Conservation (phyloP, 345 rosid genomes). For the Arabis alpina region DNA sequence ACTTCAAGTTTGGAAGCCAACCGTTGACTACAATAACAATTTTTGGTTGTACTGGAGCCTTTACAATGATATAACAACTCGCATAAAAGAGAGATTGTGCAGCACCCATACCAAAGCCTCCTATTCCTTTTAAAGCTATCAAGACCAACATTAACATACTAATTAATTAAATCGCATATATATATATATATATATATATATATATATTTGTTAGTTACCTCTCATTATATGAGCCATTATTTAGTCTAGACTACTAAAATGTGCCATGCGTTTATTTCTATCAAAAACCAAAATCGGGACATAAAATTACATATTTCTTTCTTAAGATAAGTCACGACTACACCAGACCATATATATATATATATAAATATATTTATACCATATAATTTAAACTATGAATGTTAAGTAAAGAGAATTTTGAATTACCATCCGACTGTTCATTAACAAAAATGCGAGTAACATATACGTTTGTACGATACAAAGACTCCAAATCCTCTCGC, state of each 20-base stretch:
- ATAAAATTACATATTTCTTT: neutral
- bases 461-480: slow-evolving; percentile 71
- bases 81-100: slow-evolving; percentile 75
- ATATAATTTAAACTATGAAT: neutral
- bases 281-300: neutral
- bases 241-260: no score
- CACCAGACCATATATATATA: no score
- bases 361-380: neutral
- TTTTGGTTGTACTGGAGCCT: slow-evolving; percentile 55
- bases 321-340: no score
- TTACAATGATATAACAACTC: slow-evolving; percentile 53
- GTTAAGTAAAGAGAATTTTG: neutral
- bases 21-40: slow-evolving; percentile 54
- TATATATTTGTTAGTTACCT: no score
- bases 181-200: no score
- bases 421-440: slow-evolving; percentile 65
- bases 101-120: slow-evolving; percentile 85
- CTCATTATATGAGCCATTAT: no score
- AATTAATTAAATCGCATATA: no score
- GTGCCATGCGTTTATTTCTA: no score
- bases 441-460: slow-evolving; percentile 60
- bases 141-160: slow-evolving; percentile 5
- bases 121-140: slow-evolving; percentile 73
- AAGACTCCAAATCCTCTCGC: slow-evolving; percentile 66
- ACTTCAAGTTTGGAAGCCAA: slow-evolving; percentile 86